phyloP scores from a whole-genome alignment of 441 rosid genomes.

The Macaranga tanarius region DNA sequence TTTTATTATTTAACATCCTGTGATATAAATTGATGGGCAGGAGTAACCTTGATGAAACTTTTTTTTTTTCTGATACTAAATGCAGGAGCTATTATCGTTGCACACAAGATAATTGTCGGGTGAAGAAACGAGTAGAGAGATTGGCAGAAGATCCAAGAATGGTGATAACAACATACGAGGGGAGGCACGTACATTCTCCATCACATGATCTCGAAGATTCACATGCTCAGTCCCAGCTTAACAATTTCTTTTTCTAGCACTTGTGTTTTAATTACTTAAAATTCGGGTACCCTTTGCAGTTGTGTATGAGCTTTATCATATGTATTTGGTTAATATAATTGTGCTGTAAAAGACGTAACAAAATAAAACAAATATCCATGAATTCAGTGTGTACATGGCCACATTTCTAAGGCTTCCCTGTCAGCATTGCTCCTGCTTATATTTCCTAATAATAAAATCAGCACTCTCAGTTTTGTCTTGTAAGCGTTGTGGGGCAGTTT shows the following conservation, averaged over 20 bases:
- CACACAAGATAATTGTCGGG: constrained; percentile 85
- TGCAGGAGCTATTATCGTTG: constrained; percentile 96
- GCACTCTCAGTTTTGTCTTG: too few species aligned
- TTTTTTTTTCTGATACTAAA: neutral
- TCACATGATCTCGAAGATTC: constrained; percentile 77
- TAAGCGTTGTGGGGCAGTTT: too few species aligned
- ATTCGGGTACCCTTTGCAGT: too few species aligned
- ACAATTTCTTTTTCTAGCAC: constrained; percentile 56
- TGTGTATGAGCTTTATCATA: neutral
- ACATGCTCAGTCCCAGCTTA: constrained; percentile 50
- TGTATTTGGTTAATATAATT: neutral
- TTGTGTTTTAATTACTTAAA: neutral
- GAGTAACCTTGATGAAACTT: too few species aligned
- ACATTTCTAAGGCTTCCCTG: neutral
- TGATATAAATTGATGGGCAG: too few species aligned
- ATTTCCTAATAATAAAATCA: too few species aligned
- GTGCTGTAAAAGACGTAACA: neutral
- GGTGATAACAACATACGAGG: constrained; percentile 98
- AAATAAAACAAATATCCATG: neutral
- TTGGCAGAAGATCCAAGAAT: constrained; percentile 97
- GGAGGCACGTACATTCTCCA: constrained; percentile 88
- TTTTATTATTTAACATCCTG: too few species aligned
- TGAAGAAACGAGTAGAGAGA: constrained; percentile 96
- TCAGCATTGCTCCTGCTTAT: constrained; percentile 24
- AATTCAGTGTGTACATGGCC: neutral